phyloP scores from a whole-genome alignment of 202 grass and related monocot genomes.

The Schoenoplectus triqueter region DNA sequence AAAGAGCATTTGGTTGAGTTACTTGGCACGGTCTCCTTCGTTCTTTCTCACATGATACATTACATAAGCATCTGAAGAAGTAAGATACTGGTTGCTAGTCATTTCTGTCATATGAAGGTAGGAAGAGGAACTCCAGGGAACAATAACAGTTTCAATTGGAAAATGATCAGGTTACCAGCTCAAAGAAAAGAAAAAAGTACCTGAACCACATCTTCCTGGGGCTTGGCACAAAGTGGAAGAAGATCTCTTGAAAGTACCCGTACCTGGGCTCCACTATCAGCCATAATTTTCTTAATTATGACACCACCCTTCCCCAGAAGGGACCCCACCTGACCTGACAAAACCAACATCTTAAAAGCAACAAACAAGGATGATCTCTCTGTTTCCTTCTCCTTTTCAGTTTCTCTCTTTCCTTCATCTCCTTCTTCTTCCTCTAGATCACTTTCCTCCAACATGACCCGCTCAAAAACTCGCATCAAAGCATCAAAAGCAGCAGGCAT shows the following conservation, averaged over 20 bases:
- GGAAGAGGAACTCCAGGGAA: neutral
- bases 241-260: conserved; percentile 74
- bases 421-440: conserved; percentile 50
- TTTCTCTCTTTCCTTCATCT: conserved; percentile 35
- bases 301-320: conserved; percentile 80
- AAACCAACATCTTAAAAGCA: conserved; percentile 75
- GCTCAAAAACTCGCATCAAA: conserved; percentile 71
- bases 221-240: conserved; percentile 71
- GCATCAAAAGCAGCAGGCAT: conserved; percentile 55
- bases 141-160: conserved; percentile 10
- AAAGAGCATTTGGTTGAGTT: too few relatives aligned
- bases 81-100: too few relatives aligned
- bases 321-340: conserved; percentile 80
- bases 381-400: conserved; percentile 37
- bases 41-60: too few relatives aligned
- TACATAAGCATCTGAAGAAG: too few relatives aligned
- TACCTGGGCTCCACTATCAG: conserved; percentile 71
- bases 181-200: conserved; percentile 49
- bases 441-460: conserved; percentile 64
- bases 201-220: conserved; percentile 80
- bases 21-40: too few relatives aligned
- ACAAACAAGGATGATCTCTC: conserved; percentile 46
- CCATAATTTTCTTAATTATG: conserved; percentile 80
- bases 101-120: too few relatives aligned
- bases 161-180: neutral